These are phyloP conservation scores for Pseudozyma pruni DNA, from an alignment of 1,284 basidiomycete species.

Conservation along the genomic window DNA sequence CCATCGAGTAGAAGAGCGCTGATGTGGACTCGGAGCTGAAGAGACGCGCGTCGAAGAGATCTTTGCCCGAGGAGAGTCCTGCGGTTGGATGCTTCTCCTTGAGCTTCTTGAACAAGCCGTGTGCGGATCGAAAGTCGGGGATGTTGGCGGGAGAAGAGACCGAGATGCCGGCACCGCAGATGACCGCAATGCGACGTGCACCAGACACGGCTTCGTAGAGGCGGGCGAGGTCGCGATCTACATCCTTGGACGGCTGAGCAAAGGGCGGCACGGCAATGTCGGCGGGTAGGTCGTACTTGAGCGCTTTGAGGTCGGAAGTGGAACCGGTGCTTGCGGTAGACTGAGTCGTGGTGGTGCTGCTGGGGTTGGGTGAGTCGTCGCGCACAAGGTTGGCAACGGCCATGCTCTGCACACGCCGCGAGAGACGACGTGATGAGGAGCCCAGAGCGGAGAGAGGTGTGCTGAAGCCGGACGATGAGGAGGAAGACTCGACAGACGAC, in stretches of 20 bases:
- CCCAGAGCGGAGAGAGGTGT: constrained; percentile 8
- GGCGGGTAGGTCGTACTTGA: constrained; percentile 51
- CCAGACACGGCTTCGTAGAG: constrained; percentile 74
- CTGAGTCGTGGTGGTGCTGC: background rate
- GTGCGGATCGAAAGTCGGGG: constrained; percentile 87
- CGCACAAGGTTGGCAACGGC: constrained; percentile 30
- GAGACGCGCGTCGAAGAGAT: constrained; percentile 89
- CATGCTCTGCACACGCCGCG: constrained; percentile 43
- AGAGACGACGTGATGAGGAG: constrained; percentile 30
- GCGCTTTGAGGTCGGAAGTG: constrained; percentile 46
- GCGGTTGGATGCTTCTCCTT: constrained; percentile 82
- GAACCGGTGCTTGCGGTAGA: constrained; percentile 7
- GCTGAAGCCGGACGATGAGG: constrained; percentile 20
- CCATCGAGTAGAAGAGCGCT: constrained; percentile 88
- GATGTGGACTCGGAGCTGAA: constrained; percentile 81
- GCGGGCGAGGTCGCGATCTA: constrained; percentile 59
- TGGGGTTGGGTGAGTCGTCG: constrained; percentile 14
- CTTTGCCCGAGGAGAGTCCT: constrained; percentile 78
- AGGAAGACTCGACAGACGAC: constrained; percentile 3
- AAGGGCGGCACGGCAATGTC: constrained; percentile 49
- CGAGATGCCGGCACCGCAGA: constrained; percentile 91
- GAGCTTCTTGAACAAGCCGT: constrained; percentile 80
- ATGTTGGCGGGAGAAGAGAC: constrained; percentile 81
- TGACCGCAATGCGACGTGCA: constrained; percentile 83
- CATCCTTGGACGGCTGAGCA: constrained; percentile 41